Conservation (phyloP, 2,329 filamentous ascomycete species). For the Penicillium fuscoglaucum region DNA sequence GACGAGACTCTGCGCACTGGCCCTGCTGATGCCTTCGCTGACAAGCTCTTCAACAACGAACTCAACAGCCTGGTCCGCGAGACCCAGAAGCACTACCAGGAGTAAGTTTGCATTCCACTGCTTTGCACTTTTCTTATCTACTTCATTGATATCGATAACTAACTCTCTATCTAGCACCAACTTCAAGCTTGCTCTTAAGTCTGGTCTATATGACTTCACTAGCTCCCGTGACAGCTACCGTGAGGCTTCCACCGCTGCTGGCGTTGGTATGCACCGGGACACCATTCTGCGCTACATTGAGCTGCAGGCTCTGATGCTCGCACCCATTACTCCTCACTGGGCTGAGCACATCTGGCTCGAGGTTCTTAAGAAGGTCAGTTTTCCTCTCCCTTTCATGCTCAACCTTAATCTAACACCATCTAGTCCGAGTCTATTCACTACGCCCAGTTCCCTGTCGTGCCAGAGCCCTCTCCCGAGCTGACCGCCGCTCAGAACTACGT, state of each 20-base stretch:
- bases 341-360: constrained; percentile 93
- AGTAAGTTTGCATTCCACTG: constrained; percentile 44
- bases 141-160: constrained; percentile 7
- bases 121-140: not conserved
- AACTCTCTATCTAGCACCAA: constrained; percentile 55
- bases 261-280: constrained; percentile 83
- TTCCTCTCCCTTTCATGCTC: not conserved
- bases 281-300: constrained; percentile 79
- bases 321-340: constrained; percentile 89
- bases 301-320: constrained; percentile 78
- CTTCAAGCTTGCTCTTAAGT: constrained; percentile 85
- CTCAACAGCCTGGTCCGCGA: constrained; percentile 81
- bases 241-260: constrained; percentile 72
- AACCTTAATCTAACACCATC: constrained; percentile 6
- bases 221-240: constrained; percentile 87
- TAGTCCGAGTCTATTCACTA: constrained; percentile 73
- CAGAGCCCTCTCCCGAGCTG: constrained; percentile 64
- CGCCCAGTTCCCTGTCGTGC: constrained; percentile 71
- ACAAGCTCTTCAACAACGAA: constrained; percentile 90
- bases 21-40: constrained; percentile 73
- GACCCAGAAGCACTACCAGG: constrained; percentile 73
- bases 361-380: constrained; percentile 67
- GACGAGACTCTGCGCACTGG: constrained; percentile 77
- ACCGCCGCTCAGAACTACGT: constrained; percentile 83
- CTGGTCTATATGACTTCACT: constrained; percentile 87